These are phyloP conservation scores for Selenicereus undatus DNA, from an alignment of 148 eudicot genomes.

Conservation along the genomic window DNA sequence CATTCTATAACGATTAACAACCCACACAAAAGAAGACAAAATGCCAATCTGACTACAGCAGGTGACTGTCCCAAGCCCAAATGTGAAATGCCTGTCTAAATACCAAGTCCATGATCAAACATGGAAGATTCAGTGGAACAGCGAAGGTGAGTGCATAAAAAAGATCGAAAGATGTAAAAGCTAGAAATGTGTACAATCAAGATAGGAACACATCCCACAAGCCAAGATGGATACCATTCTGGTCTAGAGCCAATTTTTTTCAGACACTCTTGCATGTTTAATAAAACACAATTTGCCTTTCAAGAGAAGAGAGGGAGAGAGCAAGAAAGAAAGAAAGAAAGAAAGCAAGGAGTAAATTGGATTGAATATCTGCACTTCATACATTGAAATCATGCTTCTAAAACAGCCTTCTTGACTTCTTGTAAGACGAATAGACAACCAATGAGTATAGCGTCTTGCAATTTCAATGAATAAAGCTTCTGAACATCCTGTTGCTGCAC, in stretches of 20 bases:
- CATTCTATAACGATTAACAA: not conserved
- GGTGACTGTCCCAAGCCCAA: not conserved
- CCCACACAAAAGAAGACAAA: not conserved
- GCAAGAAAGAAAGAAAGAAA: not conserved
- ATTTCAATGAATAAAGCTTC: not conserved
- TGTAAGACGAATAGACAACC: not conserved
- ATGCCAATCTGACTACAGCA: not conserved
- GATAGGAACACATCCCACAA: not conserved
- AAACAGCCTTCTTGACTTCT: not conserved
- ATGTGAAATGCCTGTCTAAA: not conserved
- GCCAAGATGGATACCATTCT: not conserved
- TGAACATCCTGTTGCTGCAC: not conserved
- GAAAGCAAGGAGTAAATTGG: not conserved
- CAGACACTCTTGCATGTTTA: not conserved
- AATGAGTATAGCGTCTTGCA: not conserved
- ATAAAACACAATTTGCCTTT: not conserved
- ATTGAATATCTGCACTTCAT: not conserved
- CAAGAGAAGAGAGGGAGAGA: not conserved
- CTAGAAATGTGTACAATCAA: not conserved
- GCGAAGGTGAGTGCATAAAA: not conserved
- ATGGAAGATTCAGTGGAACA: not conserved
- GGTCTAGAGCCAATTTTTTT: not conserved
- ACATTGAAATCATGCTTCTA: not conserved
- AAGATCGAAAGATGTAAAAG: not conserved
- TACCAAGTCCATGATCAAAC: not conserved